phyloP scores from a whole-genome alignment of 139 green algal species.

The Chlamydomonas incerta region DNA sequence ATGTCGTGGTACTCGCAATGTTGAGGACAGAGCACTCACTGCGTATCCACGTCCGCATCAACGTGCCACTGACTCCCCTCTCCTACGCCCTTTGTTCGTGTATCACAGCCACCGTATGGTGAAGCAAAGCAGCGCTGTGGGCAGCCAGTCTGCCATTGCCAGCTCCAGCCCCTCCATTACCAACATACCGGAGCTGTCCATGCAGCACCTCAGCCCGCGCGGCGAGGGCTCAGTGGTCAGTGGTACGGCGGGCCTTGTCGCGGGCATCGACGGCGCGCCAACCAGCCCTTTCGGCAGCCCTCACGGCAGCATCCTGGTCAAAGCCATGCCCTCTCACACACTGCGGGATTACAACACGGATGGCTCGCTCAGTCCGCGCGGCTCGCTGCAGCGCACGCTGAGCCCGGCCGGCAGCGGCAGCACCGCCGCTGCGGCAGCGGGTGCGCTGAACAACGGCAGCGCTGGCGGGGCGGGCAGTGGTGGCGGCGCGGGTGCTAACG shows the following conservation, averaged over 20 bases:
- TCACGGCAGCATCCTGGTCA: background rate
- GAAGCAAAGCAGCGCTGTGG: background rate
- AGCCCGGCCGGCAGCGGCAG: background rate
- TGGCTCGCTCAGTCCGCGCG: background rate
- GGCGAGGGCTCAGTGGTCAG: no score
- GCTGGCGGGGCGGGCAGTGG: background rate
- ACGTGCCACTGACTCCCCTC: no score
- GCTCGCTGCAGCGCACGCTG: background rate
- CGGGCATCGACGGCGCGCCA: background rate
- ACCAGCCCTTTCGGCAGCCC: constrained; percentile 20
- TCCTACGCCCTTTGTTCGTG: no score
- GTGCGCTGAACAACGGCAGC: background rate
- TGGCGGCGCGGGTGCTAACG: background rate
- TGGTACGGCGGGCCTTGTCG: no score
- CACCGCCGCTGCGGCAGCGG: background rate
- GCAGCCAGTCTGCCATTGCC: background rate
- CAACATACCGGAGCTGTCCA: background rate
- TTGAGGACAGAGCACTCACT: no score
- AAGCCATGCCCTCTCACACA: background rate
- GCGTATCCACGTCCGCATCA: no score
- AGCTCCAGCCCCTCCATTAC: constrained; percentile 35
- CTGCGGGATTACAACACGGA: background rate
- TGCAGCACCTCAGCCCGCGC: background rate
- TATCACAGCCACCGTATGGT: background rate
- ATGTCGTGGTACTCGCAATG: no score